Conservation (phyloP, 768 basidiomycete species). For the Nevesoporus exiguus region DNA sequence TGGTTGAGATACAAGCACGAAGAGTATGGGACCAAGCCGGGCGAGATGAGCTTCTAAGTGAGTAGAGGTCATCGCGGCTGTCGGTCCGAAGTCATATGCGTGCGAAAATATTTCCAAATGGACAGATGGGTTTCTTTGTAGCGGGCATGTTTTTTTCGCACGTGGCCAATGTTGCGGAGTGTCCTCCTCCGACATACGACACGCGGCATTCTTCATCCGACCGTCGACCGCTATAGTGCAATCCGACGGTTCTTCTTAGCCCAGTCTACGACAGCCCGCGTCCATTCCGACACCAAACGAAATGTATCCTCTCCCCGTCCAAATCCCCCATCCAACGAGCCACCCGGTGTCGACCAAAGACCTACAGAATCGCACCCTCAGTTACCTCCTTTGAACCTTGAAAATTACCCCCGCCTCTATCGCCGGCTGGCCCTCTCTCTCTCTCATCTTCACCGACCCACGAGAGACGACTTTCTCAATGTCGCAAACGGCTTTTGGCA, state of each 20-base stretch:
- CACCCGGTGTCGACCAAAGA: constrained; percentile 7
- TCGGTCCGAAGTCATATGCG: too few relatives aligned
- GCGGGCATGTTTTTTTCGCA: neutral
- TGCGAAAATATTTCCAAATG: constrained; percentile 5
- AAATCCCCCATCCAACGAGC: constrained; percentile 3
- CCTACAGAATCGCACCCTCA: constrained; percentile 6
- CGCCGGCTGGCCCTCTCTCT: constrained; percentile 74
- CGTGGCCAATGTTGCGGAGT: constrained; percentile 16
- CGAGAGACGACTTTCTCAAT: constrained; percentile 83
- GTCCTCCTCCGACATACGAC: constrained; percentile 24
- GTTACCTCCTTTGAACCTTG: constrained; percentile 39
- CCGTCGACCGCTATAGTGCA: constrained; percentile 53
- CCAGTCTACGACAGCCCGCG: neutral
- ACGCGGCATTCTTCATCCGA: constrained; percentile 24
- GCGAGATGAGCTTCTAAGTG: too few relatives aligned
- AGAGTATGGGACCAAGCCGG: too few relatives aligned
- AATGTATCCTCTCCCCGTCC: neutral
- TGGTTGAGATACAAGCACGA: too few relatives aligned
- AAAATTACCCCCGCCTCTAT: constrained; percentile 80
- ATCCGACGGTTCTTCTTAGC: constrained; percentile 58
- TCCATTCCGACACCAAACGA: constrained; percentile 18
- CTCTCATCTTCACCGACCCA: constrained; percentile 75
- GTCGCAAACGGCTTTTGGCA: constrained; percentile 91
- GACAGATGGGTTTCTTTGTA: neutral
- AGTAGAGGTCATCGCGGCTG: too few relatives aligned